These are phyloP conservation scores for Microbotryum lychnidis-dioicae DNA, from an alignment of 1,284 basidiomycete species.

Conservation along the genomic window DNA sequence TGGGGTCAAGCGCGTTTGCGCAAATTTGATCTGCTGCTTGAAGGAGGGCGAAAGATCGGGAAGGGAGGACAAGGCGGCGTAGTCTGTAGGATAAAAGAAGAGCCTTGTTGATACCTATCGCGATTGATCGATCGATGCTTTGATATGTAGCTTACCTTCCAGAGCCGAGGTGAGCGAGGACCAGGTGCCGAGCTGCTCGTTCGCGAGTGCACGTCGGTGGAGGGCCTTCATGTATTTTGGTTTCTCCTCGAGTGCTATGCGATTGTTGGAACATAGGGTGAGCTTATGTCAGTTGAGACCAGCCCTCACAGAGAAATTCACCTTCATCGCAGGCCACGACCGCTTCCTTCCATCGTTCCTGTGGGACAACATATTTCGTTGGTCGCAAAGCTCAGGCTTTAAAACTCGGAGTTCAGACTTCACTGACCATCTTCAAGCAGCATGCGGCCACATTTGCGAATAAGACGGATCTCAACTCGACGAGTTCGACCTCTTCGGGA, in stretches of 20 bases:
- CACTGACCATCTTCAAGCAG: slow-evolving; percentile 25
- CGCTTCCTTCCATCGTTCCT: slow-evolving; percentile 67
- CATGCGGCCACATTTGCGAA: slow-evolving; percentile 28
- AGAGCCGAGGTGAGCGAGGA: slow-evolving; percentile 68
- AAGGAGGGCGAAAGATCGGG: slow-evolving; percentile 55
- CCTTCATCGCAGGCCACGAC: slow-evolving; percentile 69
- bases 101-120: background rate
- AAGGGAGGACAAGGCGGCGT: slow-evolving; percentile 57
- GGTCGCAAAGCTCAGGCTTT: no score
- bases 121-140: no score
- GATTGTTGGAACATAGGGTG: slow-evolving; percentile 7
- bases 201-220: slow-evolving; percentile 74
- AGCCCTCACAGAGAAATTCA: slow-evolving; percentile 32
- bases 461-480: slow-evolving; percentile 17
- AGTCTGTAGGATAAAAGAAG: slow-evolving; percentile 52
- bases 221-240: slow-evolving; percentile 78
- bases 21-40: slow-evolving; percentile 46
- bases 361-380: background rate
- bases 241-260: slow-evolving; percentile 70
- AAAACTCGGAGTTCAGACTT: no score
- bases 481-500: slow-evolving; percentile 7
- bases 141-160: slow-evolving; percentile 54
- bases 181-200: slow-evolving; percentile 73
- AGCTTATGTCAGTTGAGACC: background rate
- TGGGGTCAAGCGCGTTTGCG: slow-evolving; percentile 54